Evolutionary conservation across 345 rosid genomes (phyloP).

Genomic region (Hypericum perforatum): DNA sequence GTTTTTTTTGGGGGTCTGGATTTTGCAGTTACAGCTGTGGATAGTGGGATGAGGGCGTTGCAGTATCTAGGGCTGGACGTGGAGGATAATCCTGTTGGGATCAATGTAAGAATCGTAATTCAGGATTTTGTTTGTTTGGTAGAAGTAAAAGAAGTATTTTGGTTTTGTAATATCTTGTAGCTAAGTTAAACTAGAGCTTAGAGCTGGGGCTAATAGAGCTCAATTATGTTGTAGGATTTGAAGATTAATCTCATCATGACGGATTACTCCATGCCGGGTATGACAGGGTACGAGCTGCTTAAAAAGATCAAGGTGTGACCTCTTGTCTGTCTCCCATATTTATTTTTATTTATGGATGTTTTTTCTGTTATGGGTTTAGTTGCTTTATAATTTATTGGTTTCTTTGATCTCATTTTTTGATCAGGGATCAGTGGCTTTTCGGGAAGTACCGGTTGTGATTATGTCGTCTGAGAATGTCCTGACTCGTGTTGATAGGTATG

Average conservation of each 20-base stretch:
- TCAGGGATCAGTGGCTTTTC: constrained; percentile 65
- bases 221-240: constrained; percentile 5
- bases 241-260: constrained; percentile 36
- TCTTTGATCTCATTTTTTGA: not conserved
- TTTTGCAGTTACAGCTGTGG: constrained; percentile 25
- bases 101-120: not conserved
- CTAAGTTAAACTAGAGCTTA: too few species aligned
- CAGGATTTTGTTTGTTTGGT: not conserved
- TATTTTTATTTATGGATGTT: not conserved
- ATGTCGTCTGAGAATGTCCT: constrained; percentile 80
- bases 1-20: not conserved
- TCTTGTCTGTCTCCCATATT: not conserved
- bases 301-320: constrained; percentile 24
- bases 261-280: constrained; percentile 35
- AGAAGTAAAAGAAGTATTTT: too few species aligned
- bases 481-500: constrained; percentile 66
- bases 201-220: too few species aligned
- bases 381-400: not conserved
- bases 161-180: too few species aligned
- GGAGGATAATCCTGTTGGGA: constrained; percentile 12
- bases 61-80: constrained; percentile 26
- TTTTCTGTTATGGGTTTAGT: not conserved
- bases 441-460: constrained; percentile 72
- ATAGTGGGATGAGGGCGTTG: constrained; percentile 24
- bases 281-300: constrained; percentile 33